Evolutionary conservation across 257 asterid genomes (phyloP), one percentile per base, ranked within the genome.

Genomic region (Solanum chmielewskii): DNA sequence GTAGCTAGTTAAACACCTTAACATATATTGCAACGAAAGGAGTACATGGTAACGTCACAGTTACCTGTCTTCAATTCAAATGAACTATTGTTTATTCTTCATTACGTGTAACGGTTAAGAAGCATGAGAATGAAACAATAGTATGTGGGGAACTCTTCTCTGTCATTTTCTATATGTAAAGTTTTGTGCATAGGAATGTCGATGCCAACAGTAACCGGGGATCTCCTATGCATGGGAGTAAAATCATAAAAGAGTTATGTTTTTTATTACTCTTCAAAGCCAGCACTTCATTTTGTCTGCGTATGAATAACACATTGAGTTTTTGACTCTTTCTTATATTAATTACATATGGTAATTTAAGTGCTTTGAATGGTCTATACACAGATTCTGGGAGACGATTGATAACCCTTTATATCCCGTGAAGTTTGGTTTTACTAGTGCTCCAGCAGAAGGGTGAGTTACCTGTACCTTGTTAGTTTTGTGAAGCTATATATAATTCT

Each of bases 391-490:
- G 99, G 77, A 75, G 91, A 90, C 93, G 21, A 90, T 93, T 82
- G 86, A 94, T 77, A 92, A 94, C 85, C 99, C 99, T 88, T 86
- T 95, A 21, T 44, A 85, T 86, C 97, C 98, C 33, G 95, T 92
- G 90, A 95, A 95, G 95, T 92, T 94, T 92, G 89, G 89, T 83
- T 87, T 95, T 85, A 83, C 97, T 77, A 91, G 82, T 90, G 88
- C 90, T 91, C 95, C 99, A 89, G 56, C 95, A 23, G 97, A 96
- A 71, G 96, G 97, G 99, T 97, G 90, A 92, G 97, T 83, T 47
- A 33, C 73, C 75, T 42, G 41, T 31, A 42, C 85, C 84, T 78
- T 78, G 41, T 45, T 78, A 78, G 59, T 77, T 44, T 76, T 76
- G 12, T 76, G 83, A 41, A 76, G 60, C 47, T n/a, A 37, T 33